phyloP scores from a whole-genome alignment of 208 protist species.

The Herpetomonas tarakana region DNA sequence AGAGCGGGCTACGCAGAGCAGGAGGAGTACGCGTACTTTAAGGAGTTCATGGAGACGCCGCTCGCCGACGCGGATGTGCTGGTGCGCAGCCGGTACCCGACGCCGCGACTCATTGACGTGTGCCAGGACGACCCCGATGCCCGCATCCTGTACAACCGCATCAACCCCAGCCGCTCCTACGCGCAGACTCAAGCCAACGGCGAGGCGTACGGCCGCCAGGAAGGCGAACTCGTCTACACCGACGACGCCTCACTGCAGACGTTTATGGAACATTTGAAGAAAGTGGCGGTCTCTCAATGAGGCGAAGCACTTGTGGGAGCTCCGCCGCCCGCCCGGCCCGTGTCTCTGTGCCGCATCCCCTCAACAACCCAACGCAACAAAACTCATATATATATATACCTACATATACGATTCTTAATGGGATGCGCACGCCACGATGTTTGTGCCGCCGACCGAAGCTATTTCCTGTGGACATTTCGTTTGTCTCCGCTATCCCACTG shows the following conservation, averaged over 20 bases:
- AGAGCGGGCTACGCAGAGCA: constrained; percentile 93
- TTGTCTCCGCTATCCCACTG: no score
- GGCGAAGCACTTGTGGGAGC: background rate
- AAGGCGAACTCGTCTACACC: constrained; percentile 94
- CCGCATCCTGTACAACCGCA: constrained; percentile 97
- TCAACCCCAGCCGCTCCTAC: constrained; percentile 98
- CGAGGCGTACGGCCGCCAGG: constrained; percentile 50
- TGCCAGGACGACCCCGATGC: constrained; percentile 95
- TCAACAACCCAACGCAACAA: constrained; percentile 4
- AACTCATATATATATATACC: background rate
- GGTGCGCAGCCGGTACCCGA: constrained; percentile 91
- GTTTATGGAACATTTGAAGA: constrained; percentile 98
- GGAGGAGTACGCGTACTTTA: constrained; percentile 95
- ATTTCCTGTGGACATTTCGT: no score
- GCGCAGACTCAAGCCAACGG: constrained; percentile 44
- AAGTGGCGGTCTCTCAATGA: constrained; percentile 92
- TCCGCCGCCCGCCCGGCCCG: background rate
- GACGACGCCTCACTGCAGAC: constrained; percentile 97
- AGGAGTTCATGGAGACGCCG: constrained; percentile 92
- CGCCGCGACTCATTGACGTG: constrained; percentile 95
- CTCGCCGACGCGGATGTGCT: constrained; percentile 91
- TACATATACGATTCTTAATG: no score
- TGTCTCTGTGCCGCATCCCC: no score
- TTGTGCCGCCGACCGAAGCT: no score
- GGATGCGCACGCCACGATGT: no score